phyloP scores from a whole-genome alignment of 257 asterid species.

The Ehretia macrophylla region DNA sequence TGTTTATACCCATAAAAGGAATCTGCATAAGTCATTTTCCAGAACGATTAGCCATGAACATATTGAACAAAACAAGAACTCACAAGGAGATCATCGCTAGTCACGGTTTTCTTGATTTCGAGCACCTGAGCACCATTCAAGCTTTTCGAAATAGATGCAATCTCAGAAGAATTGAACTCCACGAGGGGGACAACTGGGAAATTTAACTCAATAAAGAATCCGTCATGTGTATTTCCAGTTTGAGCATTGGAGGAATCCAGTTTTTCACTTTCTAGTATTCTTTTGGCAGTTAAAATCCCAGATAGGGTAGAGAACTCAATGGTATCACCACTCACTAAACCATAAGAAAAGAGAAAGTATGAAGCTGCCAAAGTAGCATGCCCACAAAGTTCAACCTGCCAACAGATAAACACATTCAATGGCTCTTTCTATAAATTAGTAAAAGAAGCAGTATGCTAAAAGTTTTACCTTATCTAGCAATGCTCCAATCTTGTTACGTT shows the following conservation, averaged over 20 bases:
- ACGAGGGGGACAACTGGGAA: conserved; percentile 41
- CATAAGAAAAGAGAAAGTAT: conserved; percentile 8
- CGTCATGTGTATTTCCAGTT: neutral
- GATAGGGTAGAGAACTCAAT: conserved; percentile 15
- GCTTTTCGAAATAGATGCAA: conserved; percentile 36
- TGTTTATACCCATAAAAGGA: no score
- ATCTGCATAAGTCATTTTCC: no score
- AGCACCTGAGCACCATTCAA: conserved; percentile 36
- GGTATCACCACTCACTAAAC: neutral
- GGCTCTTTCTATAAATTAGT: neutral
- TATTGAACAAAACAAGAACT: conserved; percentile 1
- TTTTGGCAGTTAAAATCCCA: conserved; percentile 12
- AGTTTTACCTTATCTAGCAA: no score
- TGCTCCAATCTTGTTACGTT: neutral
- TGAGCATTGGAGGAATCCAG: neutral
- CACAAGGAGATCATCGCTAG: conserved; percentile 45
- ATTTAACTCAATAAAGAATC: conserved; percentile 48
- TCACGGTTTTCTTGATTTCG: conserved; percentile 42
- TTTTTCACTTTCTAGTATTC: neutral
- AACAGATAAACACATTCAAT: neutral
- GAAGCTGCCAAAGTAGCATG: conserved; percentile 22
- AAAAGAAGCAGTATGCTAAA: neutral
- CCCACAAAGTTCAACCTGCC: conserved; percentile 17
- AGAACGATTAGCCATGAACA: neutral
- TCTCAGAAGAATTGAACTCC: conserved; percentile 24